phyloP scores from a whole-genome alignment of 1,284 basidiomycete species.

The Schizopora paradoxa region DNA sequence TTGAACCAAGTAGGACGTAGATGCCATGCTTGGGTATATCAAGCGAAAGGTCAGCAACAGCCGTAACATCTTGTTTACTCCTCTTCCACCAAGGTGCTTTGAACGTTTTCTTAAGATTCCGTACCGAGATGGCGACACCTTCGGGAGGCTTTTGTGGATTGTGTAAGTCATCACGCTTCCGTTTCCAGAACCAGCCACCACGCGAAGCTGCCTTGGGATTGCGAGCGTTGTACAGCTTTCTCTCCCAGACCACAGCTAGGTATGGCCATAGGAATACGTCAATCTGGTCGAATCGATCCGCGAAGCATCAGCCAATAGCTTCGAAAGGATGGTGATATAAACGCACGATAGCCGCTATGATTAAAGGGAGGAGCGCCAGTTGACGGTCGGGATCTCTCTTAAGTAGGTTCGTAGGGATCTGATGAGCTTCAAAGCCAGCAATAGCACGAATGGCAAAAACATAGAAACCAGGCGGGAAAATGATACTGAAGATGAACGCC shows the following conservation, averaged over 20 bases:
- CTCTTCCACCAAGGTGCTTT: constrained; percentile 16
- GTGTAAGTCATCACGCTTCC: constrained; percentile 21
- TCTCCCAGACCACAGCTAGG: constrained; percentile 55
- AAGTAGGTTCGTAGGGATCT: constrained; percentile 45
- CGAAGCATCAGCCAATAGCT: not conserved
- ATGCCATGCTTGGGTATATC: constrained; percentile 66
- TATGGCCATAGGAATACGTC: constrained; percentile 68
- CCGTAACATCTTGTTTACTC: constrained; percentile 43
- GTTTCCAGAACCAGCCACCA: constrained; percentile 28
- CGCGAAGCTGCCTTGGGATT: constrained; percentile 30
- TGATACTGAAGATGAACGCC: constrained; percentile 57
- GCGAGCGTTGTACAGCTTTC: constrained; percentile 54
- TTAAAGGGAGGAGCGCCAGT: constrained; percentile 50
- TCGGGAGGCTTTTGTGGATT: constrained; percentile 29
- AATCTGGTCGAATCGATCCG: too few relatives aligned
- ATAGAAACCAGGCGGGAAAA: constrained; percentile 74
- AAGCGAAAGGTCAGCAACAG: constrained; percentile 58
- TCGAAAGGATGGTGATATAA: constrained; percentile 6
- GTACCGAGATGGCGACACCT: constrained; percentile 53
- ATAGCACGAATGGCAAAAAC: constrained; percentile 66
- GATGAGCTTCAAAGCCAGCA: constrained; percentile 59
- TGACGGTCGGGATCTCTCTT: constrained; percentile 55
- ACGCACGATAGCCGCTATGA: constrained; percentile 60
- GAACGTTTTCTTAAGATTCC: constrained; percentile 55
- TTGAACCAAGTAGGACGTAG: constrained; percentile 70